Evolutionary conservation across 75 land plant genomes (phyloP).

Genomic region (Pinus taeda): DNA sequence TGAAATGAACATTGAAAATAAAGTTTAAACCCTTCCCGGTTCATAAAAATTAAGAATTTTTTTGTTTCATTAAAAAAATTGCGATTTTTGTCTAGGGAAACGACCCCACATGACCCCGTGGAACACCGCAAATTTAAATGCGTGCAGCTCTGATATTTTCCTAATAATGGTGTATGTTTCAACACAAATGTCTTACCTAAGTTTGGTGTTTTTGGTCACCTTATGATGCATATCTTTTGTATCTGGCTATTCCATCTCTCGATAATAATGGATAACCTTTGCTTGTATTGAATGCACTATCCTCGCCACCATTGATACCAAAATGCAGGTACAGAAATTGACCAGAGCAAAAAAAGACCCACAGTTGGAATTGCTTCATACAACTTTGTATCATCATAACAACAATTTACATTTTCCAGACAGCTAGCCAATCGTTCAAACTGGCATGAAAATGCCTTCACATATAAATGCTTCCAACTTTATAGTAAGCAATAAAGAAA

Average conservation of each 20-base stretch:
- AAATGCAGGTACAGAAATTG: neutral
- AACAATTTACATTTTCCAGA: too few species aligned
- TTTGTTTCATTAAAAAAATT: too few species aligned
- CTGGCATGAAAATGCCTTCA: neutral
- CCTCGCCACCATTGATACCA: neutral
- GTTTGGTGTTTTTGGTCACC: neutral
- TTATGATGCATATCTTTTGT: neutral
- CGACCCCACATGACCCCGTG: too few species aligned
- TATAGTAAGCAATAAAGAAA: neutral
- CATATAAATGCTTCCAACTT: neutral
- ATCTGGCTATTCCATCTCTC: neutral
- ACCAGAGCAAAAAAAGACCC: neutral
- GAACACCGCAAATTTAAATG: neutral
- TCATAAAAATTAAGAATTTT: too few species aligned
- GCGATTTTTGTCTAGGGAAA: too few species aligned
- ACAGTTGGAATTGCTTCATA: neutral
- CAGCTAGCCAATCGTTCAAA: neutral
- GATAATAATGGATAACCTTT: neutral
- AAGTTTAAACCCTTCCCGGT: too few species aligned
- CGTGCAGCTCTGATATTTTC: neutral
- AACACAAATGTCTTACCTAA: neutral
- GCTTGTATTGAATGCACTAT: neutral
- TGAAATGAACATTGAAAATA: too few species aligned
- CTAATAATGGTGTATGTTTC: neutral
- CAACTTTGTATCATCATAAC: neutral